phyloP scores from a whole-genome alignment of 2,329 filamentous ascomycete species.

The Cadophora sp. region DNA sequence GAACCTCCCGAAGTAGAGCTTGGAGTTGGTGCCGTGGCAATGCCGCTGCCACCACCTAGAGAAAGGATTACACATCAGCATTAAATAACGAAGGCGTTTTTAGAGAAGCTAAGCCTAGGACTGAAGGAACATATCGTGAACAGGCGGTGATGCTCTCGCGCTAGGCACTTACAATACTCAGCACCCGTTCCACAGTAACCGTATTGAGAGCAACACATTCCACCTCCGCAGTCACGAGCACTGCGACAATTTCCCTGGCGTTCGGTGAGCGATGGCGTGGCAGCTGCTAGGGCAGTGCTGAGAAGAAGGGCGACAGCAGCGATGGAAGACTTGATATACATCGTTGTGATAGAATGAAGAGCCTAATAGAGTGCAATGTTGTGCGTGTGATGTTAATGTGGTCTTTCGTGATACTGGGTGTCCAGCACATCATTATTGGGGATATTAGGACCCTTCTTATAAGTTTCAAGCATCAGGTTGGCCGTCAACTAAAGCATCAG shows the following conservation, averaged over 20 bases:
- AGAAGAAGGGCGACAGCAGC: background rate
- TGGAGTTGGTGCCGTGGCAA: background rate
- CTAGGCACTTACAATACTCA: background rate
- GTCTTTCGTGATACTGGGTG: background rate
- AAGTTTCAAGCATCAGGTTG: background rate
- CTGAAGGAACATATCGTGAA: background rate
- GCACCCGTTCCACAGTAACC: background rate
- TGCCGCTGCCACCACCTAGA: background rate
- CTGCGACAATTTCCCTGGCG: constrained; percentile 1
- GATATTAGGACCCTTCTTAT: background rate
- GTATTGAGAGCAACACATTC: background rate
- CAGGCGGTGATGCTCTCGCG: background rate
- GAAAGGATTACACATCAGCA: background rate
- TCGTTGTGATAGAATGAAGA: background rate
- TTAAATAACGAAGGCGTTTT: background rate
- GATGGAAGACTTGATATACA: background rate
- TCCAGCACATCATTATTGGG: background rate
- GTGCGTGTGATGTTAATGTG: background rate
- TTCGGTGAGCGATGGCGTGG: background rate
- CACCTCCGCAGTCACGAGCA: background rate
- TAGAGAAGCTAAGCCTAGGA: background rate
- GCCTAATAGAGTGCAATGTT: background rate
- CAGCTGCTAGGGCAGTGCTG: background rate
- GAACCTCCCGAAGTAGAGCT: background rate
- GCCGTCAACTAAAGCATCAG: background rate